phyloP scores from a whole-genome alignment of 2,329 filamentous ascomycete species.

The Pyricularia sp. region DNA sequence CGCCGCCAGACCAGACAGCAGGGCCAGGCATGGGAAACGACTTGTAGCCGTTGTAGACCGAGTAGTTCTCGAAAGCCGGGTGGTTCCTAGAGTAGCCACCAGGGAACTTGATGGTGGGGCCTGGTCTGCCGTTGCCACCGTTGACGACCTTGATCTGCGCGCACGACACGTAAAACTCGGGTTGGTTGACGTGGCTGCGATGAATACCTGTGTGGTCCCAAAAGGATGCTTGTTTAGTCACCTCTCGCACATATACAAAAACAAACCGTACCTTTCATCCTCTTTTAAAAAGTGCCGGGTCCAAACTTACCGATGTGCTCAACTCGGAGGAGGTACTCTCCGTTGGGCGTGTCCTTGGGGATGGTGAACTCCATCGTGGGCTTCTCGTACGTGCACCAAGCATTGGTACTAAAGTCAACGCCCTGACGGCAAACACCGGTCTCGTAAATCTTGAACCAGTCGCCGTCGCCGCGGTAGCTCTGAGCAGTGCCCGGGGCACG shows the following conservation, averaged over 20 bases:
- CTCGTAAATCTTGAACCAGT: slow-evolving; percentile 19
- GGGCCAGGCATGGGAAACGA: slow-evolving; percentile 5
- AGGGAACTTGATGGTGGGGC: slow-evolving; percentile 5
- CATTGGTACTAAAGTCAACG: neutral
- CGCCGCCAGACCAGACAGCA: slow-evolving; percentile 3
- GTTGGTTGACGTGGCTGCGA: slow-evolving; percentile 2
- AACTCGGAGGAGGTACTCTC: slow-evolving; percentile 6
- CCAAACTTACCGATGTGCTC: slow-evolving; percentile 5
- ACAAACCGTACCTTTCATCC: too few species aligned
- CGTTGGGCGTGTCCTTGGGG: slow-evolving; percentile 2
- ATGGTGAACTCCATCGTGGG: slow-evolving; percentile 9
- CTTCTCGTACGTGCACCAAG: slow-evolving; percentile 16
- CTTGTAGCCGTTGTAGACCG: slow-evolving; percentile 1
- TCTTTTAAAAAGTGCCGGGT: too few species aligned
- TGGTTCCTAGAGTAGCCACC: slow-evolving; percentile 3
- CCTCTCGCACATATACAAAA: too few species aligned
- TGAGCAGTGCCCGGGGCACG: slow-evolving; percentile 20
- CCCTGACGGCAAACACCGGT: slow-evolving; percentile 11
- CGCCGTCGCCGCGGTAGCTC: slow-evolving; percentile 3
- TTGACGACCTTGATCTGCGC: slow-evolving; percentile 6
- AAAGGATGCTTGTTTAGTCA: too few species aligned
- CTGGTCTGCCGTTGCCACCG: slow-evolving; percentile 5
- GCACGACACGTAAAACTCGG: slow-evolving; percentile 7
- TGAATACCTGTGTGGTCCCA: neutral
- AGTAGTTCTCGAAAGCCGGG: slow-evolving; percentile 3